Conservation (phyloP, 2,329 filamentous ascomycete genomes). For the Dendrostoma leiphaemia region DNA sequence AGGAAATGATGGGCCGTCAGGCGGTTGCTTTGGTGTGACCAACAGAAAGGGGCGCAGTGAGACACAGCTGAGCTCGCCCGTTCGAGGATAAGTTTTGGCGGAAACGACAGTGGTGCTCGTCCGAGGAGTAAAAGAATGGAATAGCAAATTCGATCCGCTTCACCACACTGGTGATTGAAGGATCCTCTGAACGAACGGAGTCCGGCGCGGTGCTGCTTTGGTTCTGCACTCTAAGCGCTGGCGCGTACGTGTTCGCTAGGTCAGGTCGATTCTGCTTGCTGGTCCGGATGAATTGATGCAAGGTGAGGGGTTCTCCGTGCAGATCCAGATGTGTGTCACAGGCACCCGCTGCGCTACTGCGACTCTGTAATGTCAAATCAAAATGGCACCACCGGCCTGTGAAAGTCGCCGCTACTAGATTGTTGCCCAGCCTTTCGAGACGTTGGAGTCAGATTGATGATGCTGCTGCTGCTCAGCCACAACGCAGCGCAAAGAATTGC, state of each 20-base stretch:
- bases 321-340: too few relatives aligned
- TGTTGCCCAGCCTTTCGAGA: not conserved
- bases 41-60: not conserved
- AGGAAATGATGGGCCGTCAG: not conserved
- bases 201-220: not conserved
- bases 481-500: constrained; percentile 1
- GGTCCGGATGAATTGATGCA: not conserved
- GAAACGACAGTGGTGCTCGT: not conserved
- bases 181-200: not conserved
- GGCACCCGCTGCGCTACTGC: not conserved
- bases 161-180: not conserved
- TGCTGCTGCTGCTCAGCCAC: constrained; percentile 12
- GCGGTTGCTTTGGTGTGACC: not conserved
- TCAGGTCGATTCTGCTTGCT: too few relatives aligned
- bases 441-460: not conserved
- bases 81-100: not conserved
- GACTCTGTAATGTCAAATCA: not conserved
- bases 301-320: constrained; percentile 1
- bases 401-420: too few relatives aligned
- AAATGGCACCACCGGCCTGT: too few relatives aligned
- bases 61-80: not conserved
- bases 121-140: not conserved
- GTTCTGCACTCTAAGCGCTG: too few relatives aligned
- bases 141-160: not conserved
- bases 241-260: not conserved